Percentiles rank a stretch among this genome's conserved stretches.
These are phyloP conservation scores for Fusarium albosuccineum DNA, from an alignment of 2,329 filamentous ascomycete genomes.

Conservation along the genomic window DNA sequence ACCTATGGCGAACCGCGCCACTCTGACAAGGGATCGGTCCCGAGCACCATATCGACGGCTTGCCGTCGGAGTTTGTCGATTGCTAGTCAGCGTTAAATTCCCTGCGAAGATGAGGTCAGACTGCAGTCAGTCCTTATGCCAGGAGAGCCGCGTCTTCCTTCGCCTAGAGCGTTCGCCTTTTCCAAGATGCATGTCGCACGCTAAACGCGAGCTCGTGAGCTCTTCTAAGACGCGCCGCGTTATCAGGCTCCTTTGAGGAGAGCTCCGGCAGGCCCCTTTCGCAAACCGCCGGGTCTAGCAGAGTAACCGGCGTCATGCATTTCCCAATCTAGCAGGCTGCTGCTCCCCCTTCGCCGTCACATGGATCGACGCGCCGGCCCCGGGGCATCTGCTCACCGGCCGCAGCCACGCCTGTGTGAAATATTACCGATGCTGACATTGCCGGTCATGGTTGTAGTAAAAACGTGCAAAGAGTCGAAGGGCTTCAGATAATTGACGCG, in stretches of 20 bases:
- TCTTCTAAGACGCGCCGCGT: slow-evolving; percentile 36
- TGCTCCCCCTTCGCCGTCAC: slow-evolving; percentile 41
- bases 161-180: slow-evolving; percentile 12
- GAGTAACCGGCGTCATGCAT: slow-evolving; percentile 41
- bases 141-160: slow-evolving; percentile 13
- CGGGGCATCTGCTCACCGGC: slow-evolving; percentile 44
- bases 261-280: slow-evolving; percentile 21
- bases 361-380: slow-evolving; percentile 41
- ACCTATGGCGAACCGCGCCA: slow-evolving; percentile 23
- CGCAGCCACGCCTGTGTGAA: slow-evolving; percentile 42
- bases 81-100: background rate
- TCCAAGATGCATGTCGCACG: slow-evolving; percentile 33
- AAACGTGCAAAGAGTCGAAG: slow-evolving; percentile 8
- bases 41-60: slow-evolving; percentile 13
- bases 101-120: slow-evolving; percentile 31
- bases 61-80: slow-evolving; percentile 1
- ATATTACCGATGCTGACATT: slow-evolving; percentile 42
- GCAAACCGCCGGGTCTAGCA: slow-evolving; percentile 36
- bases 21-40: slow-evolving; percentile 29
- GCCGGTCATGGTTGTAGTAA: slow-evolving; percentile 11
- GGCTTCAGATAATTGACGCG: slow-evolving; percentile 4
- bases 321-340: slow-evolving; percentile 46
- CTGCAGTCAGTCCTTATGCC: slow-evolving; percentile 25
- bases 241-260: slow-evolving; percentile 28
- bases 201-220: slow-evolving; percentile 47